phyloP scores from a whole-genome alignment of 2,329 filamentous ascomycete species.

The Botrytis hyacinthi region DNA sequence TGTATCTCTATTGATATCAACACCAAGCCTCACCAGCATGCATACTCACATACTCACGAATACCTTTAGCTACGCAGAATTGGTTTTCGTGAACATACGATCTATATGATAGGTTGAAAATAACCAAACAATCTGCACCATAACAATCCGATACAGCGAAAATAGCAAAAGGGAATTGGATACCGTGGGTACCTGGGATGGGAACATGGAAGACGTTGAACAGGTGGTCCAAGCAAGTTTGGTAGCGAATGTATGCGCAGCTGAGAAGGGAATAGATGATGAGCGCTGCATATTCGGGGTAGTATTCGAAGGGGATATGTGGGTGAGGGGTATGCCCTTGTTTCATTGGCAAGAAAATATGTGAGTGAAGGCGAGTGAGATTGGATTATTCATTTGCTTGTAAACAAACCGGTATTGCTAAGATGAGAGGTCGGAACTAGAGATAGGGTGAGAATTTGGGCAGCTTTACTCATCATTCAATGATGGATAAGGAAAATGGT shows the following conservation, averaged over 20 bases:
- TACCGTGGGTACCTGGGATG: background rate
- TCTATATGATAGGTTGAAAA: no score
- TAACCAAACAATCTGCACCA: background rate
- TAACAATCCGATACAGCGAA: background rate
- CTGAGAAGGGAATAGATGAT: background rate
- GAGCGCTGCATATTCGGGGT: background rate
- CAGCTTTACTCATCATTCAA: background rate
- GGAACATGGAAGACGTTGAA: background rate
- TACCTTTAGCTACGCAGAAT: background rate
- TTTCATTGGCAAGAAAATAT: background rate
- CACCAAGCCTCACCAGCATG: background rate
- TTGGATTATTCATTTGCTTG: background rate
- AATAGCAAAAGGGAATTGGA: background rate
- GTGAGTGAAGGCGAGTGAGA: background rate
- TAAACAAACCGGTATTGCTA: background rate
- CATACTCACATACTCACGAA: background rate
- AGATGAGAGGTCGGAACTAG: background rate
- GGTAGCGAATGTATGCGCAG: conserved; percentile 8
- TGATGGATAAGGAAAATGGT: background rate
- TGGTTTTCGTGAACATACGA: background rate
- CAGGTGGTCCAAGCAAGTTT: background rate
- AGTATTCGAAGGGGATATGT: background rate
- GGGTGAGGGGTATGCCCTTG: background rate
- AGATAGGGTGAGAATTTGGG: conserved; percentile 1
- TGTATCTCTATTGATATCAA: background rate